Conservation (phyloP, 345 rosid species). For the Kernera saxatilis region DNA sequence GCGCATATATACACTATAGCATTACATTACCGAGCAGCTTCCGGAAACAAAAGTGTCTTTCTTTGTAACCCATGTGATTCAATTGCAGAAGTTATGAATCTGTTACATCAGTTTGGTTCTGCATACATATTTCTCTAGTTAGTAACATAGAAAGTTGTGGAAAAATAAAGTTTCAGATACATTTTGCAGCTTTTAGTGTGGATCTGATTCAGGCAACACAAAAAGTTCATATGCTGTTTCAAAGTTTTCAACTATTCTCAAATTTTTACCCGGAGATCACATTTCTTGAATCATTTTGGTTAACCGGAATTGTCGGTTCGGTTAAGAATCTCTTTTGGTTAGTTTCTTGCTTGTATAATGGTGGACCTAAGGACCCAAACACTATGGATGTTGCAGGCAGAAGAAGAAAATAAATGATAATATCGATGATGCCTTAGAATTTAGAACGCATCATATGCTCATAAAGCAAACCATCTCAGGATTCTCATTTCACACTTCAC, state of each 20-base stretch:
- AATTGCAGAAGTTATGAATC: not conserved
- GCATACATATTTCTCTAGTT: not conserved
- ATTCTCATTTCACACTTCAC: constrained; percentile 16
- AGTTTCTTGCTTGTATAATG: not conserved
- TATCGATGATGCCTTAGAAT: constrained; percentile 5
- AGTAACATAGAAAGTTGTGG: not conserved
- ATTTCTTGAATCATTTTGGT: not conserved
- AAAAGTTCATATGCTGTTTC: too few relatives aligned
- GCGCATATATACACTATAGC: not conserved
- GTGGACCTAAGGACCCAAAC: constrained; percentile 19
- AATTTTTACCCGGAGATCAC: not conserved
- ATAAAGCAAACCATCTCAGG: constrained; percentile 2
- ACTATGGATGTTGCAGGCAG: constrained; percentile 14
- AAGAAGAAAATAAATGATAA: not conserved
- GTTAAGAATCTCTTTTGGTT: constrained; percentile 2
- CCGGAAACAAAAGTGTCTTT: not conserved
- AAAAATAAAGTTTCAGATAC: not conserved
- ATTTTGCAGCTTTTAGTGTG: not conserved
- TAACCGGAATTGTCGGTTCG: constrained; percentile 6
- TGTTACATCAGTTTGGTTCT: not conserved
- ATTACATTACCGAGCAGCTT: not conserved
- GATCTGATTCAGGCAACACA: too few relatives aligned
- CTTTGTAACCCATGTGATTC: not conserved
- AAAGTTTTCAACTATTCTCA: not conserved
- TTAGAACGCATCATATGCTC: constrained; percentile 24